Evolutionary conservation across 192 early-diverging fungal species (phyloP), one percentile per base, ranked within the genome.

Genomic region (Linnemannia zychae): DNA sequence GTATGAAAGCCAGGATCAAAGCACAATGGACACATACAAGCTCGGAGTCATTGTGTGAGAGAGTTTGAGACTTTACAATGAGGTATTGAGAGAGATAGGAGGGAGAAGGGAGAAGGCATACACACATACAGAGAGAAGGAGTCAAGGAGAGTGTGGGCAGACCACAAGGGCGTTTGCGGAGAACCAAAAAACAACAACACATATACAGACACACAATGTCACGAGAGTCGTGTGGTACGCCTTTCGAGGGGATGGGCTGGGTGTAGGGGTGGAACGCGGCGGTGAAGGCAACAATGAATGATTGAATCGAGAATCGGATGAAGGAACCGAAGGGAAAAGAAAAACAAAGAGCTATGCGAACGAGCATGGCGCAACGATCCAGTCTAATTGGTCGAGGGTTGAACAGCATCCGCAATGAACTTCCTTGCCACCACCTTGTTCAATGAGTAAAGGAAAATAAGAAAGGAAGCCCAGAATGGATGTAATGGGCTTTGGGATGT

Each of bases 91-190:
- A 44, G 9, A 44, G 40, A 6, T 44, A 44, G 40, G 40, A 44
- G 9, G 40, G 40, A 44, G 40, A 9, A 44, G 9, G 40, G 40
- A 44, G 40, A 9, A 44, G 40, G 40, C 40, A 44, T 44, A 9
- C 9, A 44, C 40, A 3, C 40, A 44, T 9, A 44, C 40, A 44
- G 40, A 44, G 4, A 44, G 4, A 12, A 31, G 57, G 57, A 31
- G 28, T 31, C 15, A 63, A 28, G 22, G 53, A 57, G 57, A 28
- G 57, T 31, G 57, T 31, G 24, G 57, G n/a, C 12, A 28, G 57
- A 63, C 57, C 57, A 63, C 57, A 63, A 63, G 57, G 57, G 57
- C 24, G 57, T 63, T 63, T 63, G 57, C 57, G 57, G 57, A 63
- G 57, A 63, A 31, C 57, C 31, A 63, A 63, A 63, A 63, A 63